These are phyloP conservation scores for Daldinia loculata DNA, from an alignment of 495 filamentous ascomycete species.

Conservation along the genomic window DNA sequence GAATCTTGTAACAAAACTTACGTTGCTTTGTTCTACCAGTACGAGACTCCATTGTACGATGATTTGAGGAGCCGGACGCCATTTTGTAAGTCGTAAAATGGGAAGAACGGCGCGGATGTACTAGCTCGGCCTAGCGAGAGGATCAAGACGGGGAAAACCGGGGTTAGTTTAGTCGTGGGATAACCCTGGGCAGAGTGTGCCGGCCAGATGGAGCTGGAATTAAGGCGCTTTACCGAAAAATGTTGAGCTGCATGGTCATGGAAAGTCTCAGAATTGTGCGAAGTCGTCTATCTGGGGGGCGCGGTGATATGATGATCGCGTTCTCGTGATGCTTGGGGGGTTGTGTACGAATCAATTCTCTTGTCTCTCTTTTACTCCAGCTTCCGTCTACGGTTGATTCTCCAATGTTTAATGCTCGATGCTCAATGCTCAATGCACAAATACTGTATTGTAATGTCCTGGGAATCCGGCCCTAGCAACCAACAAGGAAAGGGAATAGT, in stretches of 20 bases:
- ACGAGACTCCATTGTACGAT: constrained; percentile 79
- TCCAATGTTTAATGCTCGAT: constrained; percentile 15
- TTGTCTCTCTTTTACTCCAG: constrained; percentile 8
- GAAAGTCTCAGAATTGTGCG: constrained; percentile 28
- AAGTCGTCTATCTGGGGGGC: constrained; percentile 23
- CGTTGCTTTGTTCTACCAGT: constrained; percentile 79
- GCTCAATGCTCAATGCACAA: constrained; percentile 25
- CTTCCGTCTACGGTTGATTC: constrained; percentile 24
- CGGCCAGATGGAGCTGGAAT: constrained; percentile 48
- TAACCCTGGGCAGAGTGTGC: constrained; percentile 35
- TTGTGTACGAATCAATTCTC: constrained; percentile 26
- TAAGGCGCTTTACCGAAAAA: constrained; percentile 46
- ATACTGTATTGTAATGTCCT: constrained; percentile 27
- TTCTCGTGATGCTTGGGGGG: constrained; percentile 27
- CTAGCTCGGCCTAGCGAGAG: constrained; percentile 23
- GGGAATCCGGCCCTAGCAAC: constrained; percentile 35
- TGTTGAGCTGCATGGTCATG: constrained; percentile 49
- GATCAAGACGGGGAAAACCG: constrained; percentile 29
- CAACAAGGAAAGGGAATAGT: constrained; percentile 35
- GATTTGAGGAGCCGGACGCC: constrained; percentile 51
- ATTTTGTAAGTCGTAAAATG: constrained; percentile 34
- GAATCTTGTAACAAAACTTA: constrained; percentile 61
- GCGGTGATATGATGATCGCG: constrained; percentile 24
- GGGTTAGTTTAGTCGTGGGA: constrained; percentile 36
- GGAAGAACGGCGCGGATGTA: constrained; percentile 29